A percentile compares a stretch with the other conserved stretches of the same genome.
phyloP scores from a whole-genome alignment of 441 rosid genomes.

The Kokia cookei region DNA sequence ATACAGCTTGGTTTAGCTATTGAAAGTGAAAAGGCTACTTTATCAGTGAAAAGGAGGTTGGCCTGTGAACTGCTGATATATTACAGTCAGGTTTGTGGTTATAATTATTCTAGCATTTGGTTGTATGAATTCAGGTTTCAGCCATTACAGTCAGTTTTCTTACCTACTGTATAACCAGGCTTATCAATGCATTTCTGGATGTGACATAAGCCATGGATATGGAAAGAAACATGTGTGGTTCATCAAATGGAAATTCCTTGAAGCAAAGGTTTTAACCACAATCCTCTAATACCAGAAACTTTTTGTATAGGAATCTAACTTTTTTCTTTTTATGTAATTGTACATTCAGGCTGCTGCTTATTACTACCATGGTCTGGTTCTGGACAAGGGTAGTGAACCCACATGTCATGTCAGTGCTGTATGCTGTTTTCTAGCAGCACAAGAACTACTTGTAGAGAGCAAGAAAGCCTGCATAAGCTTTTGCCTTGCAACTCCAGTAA shows the following conservation, averaged over 20 bases:
- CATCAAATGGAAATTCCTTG: slow-evolving; percentile 85
- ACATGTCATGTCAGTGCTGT: slow-evolving; percentile 57
- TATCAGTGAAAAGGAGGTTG: slow-evolving; percentile 87
- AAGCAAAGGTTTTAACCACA: slow-evolving; percentile 62
- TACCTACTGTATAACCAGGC: slow-evolving; percentile 40
- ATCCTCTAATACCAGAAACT: background rate
- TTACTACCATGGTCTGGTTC: slow-evolving; percentile 78
- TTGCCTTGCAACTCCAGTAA: slow-evolving; percentile 66
- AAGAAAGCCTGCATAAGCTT: slow-evolving; percentile 85
- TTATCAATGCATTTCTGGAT: slow-evolving; percentile 55
- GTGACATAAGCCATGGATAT: slow-evolving; percentile 34
- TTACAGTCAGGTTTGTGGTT: slow-evolving; percentile 54
- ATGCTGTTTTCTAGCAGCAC: slow-evolving; percentile 82
- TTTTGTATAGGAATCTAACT: background rate
- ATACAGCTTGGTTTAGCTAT: slow-evolving; percentile 90
- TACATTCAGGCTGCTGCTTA: slow-evolving; percentile 75
- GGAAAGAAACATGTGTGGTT: slow-evolving; percentile 79
- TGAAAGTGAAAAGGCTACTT: slow-evolving; percentile 75
- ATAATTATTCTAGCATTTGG: background rate
- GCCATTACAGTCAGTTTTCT: background rate
- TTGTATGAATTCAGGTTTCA: background rate
- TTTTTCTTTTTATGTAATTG: background rate
- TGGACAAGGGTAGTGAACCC: slow-evolving; percentile 81
- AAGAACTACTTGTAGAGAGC: slow-evolving; percentile 68
- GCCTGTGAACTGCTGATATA: slow-evolving; percentile 85